These are phyloP conservation scores for Plectosphaerella plurivora DNA, from an alignment of 2,329 filamentous ascomycete species.

Conservation along the genomic window DNA sequence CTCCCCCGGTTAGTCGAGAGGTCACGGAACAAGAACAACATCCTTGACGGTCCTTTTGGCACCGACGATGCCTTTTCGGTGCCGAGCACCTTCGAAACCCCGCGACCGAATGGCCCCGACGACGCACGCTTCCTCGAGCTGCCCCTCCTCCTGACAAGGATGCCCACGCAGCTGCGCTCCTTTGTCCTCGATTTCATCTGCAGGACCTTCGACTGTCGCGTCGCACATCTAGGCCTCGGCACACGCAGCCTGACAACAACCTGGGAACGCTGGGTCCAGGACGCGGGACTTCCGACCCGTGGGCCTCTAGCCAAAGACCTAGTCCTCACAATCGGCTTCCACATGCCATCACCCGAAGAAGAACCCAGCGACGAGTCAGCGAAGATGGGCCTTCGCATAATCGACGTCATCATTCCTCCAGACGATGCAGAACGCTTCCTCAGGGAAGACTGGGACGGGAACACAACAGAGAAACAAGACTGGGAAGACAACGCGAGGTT, in stretches of 20 bases:
- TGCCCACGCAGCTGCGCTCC: slow-evolving; percentile 47
- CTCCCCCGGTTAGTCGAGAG: slow-evolving; percentile 28
- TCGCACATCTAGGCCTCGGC: slow-evolving; percentile 44
- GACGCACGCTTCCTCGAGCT: slow-evolving; percentile 36
- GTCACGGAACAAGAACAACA: too few relatives aligned
- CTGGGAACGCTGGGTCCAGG: slow-evolving; percentile 48
- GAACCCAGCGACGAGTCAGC: slow-evolving; percentile 11
- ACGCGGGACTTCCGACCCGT: slow-evolving; percentile 26
- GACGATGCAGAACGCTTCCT: slow-evolving; percentile 43
- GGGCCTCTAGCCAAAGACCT: slow-evolving; percentile 38
- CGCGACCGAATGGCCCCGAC: slow-evolving; percentile 6
- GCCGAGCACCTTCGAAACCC: not conserved
- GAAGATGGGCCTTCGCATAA: slow-evolving; percentile 30
- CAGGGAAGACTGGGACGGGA: slow-evolving; percentile 27
- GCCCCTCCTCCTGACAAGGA: slow-evolving; percentile 49
- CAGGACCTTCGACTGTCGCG: slow-evolving; percentile 51
- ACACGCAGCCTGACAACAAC: slow-evolving; percentile 43
- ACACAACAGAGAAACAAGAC: slow-evolving; percentile 1
- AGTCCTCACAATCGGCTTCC: slow-evolving; percentile 47
- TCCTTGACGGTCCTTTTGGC: too few relatives aligned
- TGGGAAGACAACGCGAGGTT: slow-evolving; percentile 30
- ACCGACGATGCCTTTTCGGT: too few relatives aligned
- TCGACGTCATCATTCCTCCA: slow-evolving; percentile 49
- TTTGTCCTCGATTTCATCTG: slow-evolving; percentile 47
- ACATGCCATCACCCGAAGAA: slow-evolving; percentile 26